phyloP scores from a whole-genome alignment of 1,139 yeast species.

The Taphrina communis region DNA sequence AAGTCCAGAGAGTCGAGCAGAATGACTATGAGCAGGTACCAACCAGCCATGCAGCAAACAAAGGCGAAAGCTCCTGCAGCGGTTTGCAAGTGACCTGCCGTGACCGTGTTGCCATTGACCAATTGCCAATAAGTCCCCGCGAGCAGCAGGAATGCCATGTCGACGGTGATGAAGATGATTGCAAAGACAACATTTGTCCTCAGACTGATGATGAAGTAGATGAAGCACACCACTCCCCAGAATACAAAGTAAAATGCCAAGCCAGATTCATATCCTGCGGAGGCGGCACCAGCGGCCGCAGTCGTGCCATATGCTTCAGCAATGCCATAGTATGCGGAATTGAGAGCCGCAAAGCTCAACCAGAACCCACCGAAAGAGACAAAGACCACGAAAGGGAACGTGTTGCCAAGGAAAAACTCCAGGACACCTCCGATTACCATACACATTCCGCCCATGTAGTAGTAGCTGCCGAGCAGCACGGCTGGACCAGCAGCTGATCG shows the following conservation, averaged over 20 bases:
- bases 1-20: slow-evolving; percentile 46
- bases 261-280: slow-evolving; percentile 61
- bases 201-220: slow-evolving; percentile 67
- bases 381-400: slow-evolving; percentile 69
- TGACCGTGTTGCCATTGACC: slow-evolving; percentile 49
- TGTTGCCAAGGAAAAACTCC: slow-evolving; percentile 69
- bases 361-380: slow-evolving; percentile 78
- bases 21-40: slow-evolving; percentile 52
- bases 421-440: slow-evolving; percentile 70
- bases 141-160: slow-evolving; percentile 63
- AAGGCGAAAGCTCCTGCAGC: slow-evolving; percentile 79
- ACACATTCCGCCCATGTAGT: slow-evolving; percentile 67
- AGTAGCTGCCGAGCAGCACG: slow-evolving; percentile 48
- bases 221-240: slow-evolving; percentile 63
- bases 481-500: slow-evolving; percentile 46
- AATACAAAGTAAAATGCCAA: slow-evolving; percentile 68
- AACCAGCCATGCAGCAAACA: slow-evolving; percentile 65
- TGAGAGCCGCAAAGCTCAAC: slow-evolving; percentile 67
- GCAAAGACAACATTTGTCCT: slow-evolving; percentile 62
- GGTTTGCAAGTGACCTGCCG: slow-evolving; percentile 53
- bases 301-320: slow-evolving; percentile 58
- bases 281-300: slow-evolving; percentile 52
- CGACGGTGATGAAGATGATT: slow-evolving; percentile 60
- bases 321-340: slow-evolving; percentile 64
- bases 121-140: slow-evolving; percentile 63